Evolutionary conservation across 495 filamentous ascomycete genomes (phyloP).

Genomic region (Penicillium robsamsonii): DNA sequence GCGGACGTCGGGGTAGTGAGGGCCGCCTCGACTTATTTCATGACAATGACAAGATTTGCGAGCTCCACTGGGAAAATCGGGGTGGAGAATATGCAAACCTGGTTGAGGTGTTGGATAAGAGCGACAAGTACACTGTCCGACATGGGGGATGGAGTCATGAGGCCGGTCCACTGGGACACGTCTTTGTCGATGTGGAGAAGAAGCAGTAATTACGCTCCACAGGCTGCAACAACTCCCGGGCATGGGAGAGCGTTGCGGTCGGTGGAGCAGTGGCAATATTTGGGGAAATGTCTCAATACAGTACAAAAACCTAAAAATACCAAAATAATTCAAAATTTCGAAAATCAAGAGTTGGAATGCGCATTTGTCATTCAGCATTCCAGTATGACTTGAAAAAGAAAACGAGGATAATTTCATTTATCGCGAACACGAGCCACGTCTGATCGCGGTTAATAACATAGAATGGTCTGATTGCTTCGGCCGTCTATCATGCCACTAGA

Average conservation of each 20-base stretch:
- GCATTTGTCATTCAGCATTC: no score
- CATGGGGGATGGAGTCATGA: constrained; percentile 39
- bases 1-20: constrained; percentile 38
- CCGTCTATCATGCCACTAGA: no score
- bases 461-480: no score
- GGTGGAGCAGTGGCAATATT: neutral
- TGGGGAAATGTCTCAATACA: neutral
- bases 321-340: neutral
- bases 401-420: no score
- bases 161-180: constrained; percentile 39
- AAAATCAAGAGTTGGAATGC: neutral
- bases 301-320: neutral
- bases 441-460: no score
- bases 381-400: no score
- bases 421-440: no score
- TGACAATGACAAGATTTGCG: constrained; percentile 39
- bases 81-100: constrained; percentile 25
- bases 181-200: constrained; percentile 34
- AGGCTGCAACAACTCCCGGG: neutral
- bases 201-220: constrained; percentile 22
- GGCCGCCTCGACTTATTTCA: constrained; percentile 41
- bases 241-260: neutral
- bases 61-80: constrained; percentile 44
- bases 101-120: constrained; percentile 34
- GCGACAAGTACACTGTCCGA: constrained; percentile 34